Evolutionary conservation across 805 yeast genomes (phyloP), one percentile per base, ranked within the genome.

Genomic region (Metschnikowia anglica): DNA sequence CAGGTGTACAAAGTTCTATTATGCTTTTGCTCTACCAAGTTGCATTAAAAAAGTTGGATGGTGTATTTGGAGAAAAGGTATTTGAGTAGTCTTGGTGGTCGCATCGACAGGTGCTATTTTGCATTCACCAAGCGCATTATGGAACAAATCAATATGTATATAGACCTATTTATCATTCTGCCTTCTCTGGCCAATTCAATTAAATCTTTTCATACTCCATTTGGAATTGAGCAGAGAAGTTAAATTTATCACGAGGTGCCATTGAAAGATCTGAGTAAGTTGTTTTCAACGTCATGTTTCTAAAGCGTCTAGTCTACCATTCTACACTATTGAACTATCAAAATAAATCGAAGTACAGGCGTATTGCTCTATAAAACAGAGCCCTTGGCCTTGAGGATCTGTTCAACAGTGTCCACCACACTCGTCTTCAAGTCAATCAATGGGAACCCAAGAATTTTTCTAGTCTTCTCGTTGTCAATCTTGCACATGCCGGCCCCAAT

Each of bases 1-100:
- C 98, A 0, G 86, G 95, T 49, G 71, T 90, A 15, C 99, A 93
- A 63, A 87, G 96, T 62, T 86, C 96, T 52, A 84, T 93, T 36
- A 91, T 93, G 98, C 73, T 93, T 41, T 70, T 91, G 50, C 69
- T 90, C 29, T 93, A 93, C 64, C 99, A 93, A 62, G 70, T 80
- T 32, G 74, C 91, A 3, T 67, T 91, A 55, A 80, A 80, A 53
- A 65, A 72, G 23, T 64, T 84, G 38, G 79, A 74, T 38, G 43
- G 49, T 12, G 34, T 47, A 7, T 34, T 51, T 17, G 47, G 47
- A 5, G 47, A 48, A n/a, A 33, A 29, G 27, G 39, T 28, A 18
- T 24, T 35, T 3, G 44, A 41, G 30, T 41, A 34, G 24, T 3
- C 36, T 13, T 15, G 11, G 15, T 13, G 15, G 12, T 23, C 7